phyloP scores from a whole-genome alignment of 2,329 filamentous ascomycete species.

The Dryadomyces quercivorus region DNA sequence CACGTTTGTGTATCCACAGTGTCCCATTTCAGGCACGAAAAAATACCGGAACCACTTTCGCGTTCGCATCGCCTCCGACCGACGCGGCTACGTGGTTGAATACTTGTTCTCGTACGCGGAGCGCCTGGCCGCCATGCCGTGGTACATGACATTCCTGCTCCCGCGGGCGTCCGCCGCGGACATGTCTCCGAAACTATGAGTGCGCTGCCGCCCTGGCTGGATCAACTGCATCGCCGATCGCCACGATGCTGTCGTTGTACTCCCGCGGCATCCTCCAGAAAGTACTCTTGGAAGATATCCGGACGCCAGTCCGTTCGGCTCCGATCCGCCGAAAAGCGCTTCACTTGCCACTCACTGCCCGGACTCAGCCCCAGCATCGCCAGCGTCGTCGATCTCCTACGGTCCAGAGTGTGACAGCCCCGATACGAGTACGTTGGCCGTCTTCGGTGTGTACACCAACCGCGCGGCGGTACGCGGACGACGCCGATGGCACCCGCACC shows the following conservation, averaged over 20 bases:
- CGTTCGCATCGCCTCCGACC: constrained; percentile 17
- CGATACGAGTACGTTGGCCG: too few relatives aligned
- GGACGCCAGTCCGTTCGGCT: constrained; percentile 14
- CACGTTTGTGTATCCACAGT: constrained; percentile 26
- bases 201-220: constrained; percentile 18
- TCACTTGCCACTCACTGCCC: constrained; percentile 27
- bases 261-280: constrained; percentile 19
- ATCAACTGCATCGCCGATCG: constrained; percentile 14
- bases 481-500: constrained; percentile 19
- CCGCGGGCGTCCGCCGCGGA: constrained; percentile 19
- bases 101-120: too few relatives aligned
- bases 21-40: constrained; percentile 35
- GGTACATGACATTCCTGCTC: constrained; percentile 29
- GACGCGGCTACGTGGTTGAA: constrained; percentile 20
- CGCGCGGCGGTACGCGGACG: constrained; percentile 24
- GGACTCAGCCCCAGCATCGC: constrained; percentile 6
- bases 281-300: constrained; percentile 17
- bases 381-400: neutral
- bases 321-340: constrained; percentile 11
- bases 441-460: too few relatives aligned
- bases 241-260: constrained; percentile 16
- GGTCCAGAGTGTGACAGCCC: constrained; percentile 3
- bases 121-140: constrained; percentile 24
- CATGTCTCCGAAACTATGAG: constrained; percentile 16
- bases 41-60: constrained; percentile 38